Percentiles rank a stretch among this genome's conserved stretches.
Evolutionary conservation across 805 yeast genomes (phyloP).

Genomic region (Wickerhamomyces alni): DNA sequence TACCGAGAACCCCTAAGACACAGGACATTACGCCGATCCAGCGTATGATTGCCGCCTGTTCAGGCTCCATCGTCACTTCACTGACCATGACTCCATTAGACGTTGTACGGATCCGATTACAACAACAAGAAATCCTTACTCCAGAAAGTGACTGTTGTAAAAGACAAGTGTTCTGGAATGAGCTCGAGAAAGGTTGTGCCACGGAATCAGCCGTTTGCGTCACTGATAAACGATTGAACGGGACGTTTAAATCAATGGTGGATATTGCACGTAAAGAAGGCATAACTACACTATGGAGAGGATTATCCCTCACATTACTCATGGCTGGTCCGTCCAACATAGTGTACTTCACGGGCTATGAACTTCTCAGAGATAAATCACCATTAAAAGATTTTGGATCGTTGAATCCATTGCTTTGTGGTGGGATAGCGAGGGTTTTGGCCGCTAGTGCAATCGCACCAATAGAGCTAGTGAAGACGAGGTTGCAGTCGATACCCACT

Average conservation of each 20-base stretch:
- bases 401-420: slow-evolving; percentile 76
- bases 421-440: slow-evolving; percentile 72
- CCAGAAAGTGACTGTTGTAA: slow-evolving; percentile 37
- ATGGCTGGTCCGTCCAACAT: slow-evolving; percentile 94
- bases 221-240: slow-evolving; percentile 36
- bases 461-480: slow-evolving; percentile 76
- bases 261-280: slow-evolving; percentile 75
- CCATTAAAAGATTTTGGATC: slow-evolving; percentile 38
- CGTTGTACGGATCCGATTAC: slow-evolving; percentile 69
- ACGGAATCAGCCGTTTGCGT: slow-evolving; percentile 23
- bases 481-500: slow-evolving; percentile 83
- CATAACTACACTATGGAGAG: slow-evolving; percentile 74
- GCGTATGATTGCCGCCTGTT: slow-evolving; percentile 72
- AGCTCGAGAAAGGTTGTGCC: slow-evolving; percentile 21
- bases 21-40: slow-evolving; percentile 44
- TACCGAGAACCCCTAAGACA: slow-evolving; percentile 4
- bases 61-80: slow-evolving; percentile 70
- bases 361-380: slow-evolving; percentile 71
- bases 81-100: slow-evolving; percentile 76
- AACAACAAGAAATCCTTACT: slow-evolving; percentile 64
- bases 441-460: slow-evolving; percentile 89
- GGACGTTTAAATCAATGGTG: slow-evolving; percentile 70
- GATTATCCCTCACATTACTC: slow-evolving; percentile 69
- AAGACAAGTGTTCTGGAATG: slow-evolving; percentile 27
- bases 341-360: slow-evolving; percentile 92